These are phyloP conservation scores for Flaveria robusta DNA, from an alignment of 129 eudicot genomes.

Conservation along the genomic window DNA sequence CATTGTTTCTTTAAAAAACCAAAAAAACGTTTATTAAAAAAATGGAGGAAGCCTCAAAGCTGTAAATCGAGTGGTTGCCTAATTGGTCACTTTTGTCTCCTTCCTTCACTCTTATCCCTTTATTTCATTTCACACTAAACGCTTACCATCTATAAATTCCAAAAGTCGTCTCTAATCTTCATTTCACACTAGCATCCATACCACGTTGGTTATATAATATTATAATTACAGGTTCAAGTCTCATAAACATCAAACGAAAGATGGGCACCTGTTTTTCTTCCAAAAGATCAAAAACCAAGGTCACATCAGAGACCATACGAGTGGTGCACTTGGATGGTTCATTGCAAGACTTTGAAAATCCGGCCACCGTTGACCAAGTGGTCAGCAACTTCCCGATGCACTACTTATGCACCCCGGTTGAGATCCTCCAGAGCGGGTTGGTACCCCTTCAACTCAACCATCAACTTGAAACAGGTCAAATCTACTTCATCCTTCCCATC, in stretches of 20 bases:
- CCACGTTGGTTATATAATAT: too few relatives aligned
- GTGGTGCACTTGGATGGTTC: conserved; percentile 63
- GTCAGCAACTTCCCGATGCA: conserved; percentile 43
- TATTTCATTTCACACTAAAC: too few relatives aligned
- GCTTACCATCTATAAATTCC: too few relatives aligned
- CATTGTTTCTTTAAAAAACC: too few relatives aligned
- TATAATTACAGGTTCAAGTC: too few relatives aligned
- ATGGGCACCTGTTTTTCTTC: conserved; percentile 37
- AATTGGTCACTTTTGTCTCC: too few relatives aligned
- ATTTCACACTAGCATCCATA: too few relatives aligned
- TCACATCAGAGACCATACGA: conserved; percentile 28
- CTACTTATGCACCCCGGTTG: conserved; percentile 57
- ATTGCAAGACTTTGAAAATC: conserved; percentile 48
- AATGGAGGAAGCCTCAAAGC: too few relatives aligned
- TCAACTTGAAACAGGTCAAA: conserved; percentile 43
- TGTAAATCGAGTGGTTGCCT: too few relatives aligned
- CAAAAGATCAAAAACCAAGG: conserved; percentile 16
- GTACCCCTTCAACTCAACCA: conserved; percentile 42
- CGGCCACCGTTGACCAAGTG: conserved; percentile 48
- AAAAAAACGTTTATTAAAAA: too few relatives aligned
- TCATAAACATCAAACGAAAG: not conserved
- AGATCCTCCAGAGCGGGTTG: conserved; percentile 41
- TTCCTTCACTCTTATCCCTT: too few relatives aligned
- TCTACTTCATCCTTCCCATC: conserved; percentile 59
- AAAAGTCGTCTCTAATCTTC: too few relatives aligned